Percentiles rank a stretch among this genome's conserved stretches.
phyloP scores from a whole-genome alignment of 2,329 filamentous ascomycete genomes.

The Cytospora mali region DNA sequence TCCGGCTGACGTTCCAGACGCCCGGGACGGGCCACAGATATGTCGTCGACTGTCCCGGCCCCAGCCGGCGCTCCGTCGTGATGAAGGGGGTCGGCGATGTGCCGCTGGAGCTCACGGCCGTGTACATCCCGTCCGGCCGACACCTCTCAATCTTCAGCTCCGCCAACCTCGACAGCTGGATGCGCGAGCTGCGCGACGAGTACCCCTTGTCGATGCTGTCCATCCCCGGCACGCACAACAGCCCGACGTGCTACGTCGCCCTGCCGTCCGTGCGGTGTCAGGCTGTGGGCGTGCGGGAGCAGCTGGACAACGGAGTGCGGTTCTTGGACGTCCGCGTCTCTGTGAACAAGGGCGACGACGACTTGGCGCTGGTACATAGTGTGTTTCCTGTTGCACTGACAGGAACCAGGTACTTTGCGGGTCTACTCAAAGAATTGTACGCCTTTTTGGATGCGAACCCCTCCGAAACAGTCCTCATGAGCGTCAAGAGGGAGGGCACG shows the following conservation, averaged over 20 bases:
- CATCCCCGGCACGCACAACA: slow-evolving; percentile 95
- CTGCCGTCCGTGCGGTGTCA: slow-evolving; percentile 94
- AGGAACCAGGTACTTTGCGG: slow-evolving; percentile 76
- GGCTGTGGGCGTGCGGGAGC: slow-evolving; percentile 72
- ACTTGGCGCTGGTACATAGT: slow-evolving; percentile 82
- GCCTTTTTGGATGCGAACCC: slow-evolving; percentile 77
- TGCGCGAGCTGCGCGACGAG: slow-evolving; percentile 72
- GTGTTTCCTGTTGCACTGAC: slow-evolving; percentile 87
- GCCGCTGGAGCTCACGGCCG: slow-evolving; percentile 61
- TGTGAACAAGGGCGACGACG: slow-evolving; percentile 57
- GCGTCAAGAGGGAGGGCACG: slow-evolving; percentile 86
- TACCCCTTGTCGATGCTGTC: slow-evolving; percentile 78
- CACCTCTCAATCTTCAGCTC: slow-evolving; percentile 71
- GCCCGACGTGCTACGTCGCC: slow-evolving; percentile 80
- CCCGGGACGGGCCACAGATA: slow-evolving; percentile 60
- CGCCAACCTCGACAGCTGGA: slow-evolving; percentile 74
- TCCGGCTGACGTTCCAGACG: slow-evolving; percentile 75
- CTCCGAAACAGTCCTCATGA: slow-evolving; percentile 81
- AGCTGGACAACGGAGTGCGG: slow-evolving; percentile 87
- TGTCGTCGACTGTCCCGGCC: slow-evolving; percentile 71
- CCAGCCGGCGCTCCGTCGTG: slow-evolving; percentile 53
- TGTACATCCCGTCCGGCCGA: slow-evolving; percentile 62
- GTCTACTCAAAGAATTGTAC: slow-evolving; percentile 71
- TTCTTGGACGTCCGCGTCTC: slow-evolving; percentile 89
- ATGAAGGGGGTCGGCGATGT: slow-evolving; percentile 29